These are phyloP conservation scores for Kwoniella sp. DNA, from an alignment of 768 basidiomycete genomes.

Conservation along the genomic window DNA sequence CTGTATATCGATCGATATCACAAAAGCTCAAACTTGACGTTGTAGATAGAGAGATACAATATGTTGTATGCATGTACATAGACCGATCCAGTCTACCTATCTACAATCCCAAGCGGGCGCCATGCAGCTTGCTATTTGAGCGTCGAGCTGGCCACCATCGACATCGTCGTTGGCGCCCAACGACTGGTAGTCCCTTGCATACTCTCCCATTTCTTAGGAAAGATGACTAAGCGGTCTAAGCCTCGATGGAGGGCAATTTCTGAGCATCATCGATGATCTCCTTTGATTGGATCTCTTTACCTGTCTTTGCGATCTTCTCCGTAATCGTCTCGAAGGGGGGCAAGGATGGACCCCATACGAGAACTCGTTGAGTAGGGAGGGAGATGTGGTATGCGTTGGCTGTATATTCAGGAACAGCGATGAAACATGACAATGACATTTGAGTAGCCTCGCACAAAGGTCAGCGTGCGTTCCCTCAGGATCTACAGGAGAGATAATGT, in stretches of 20 bases:
- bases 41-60: conserved; percentile 15
- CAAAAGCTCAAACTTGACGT: neutral
- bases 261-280: conserved; percentile 26
- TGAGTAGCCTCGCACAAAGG: no score
- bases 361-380: conserved; percentile 48
- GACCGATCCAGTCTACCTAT: no score
- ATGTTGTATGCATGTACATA: conserved; percentile 22
- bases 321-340: conserved; percentile 51
- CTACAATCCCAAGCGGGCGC: no score
- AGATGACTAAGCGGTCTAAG: no score
- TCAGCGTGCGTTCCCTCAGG: no score
- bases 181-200: no score
- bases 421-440: no score
- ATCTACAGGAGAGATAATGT: no score
- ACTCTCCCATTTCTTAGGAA: no score
- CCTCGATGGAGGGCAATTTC: conserved; percentile 29
- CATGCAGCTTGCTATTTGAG: no score
- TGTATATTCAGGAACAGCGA: conserved; percentile 9
- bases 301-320: conserved; percentile 56
- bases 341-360: conserved; percentile 50
- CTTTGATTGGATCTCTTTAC: conserved; percentile 43
- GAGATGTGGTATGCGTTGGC: conserved; percentile 52
- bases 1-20: neutral
- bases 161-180: no score
- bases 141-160: no score